Evolutionary conservation across 768 basidiomycete genomes (phyloP).

Genomic region (Tricholoma terreum): DNA sequence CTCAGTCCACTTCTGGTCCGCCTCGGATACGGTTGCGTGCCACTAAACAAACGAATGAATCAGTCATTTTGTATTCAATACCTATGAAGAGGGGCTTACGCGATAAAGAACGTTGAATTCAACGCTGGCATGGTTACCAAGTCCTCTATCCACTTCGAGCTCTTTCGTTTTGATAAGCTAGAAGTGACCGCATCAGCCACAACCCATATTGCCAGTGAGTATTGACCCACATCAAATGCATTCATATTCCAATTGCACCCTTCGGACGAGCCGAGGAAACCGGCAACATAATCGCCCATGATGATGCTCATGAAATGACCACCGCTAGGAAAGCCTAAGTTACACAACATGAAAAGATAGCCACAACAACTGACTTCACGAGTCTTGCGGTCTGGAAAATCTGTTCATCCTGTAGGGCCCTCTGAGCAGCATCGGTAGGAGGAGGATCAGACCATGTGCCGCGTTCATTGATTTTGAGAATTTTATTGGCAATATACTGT

Average conservation of each 20-base stretch:
- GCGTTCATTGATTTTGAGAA: conserved; percentile 55
- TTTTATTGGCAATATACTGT: conserved; percentile 51
- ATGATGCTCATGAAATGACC: conserved; percentile 54
- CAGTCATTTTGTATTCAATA: background rate
- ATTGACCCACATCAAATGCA: conserved; percentile 28
- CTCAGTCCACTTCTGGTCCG: conserved; percentile 53
- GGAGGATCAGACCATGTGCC: conserved; percentile 44
- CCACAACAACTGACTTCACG: conserved; percentile 38
- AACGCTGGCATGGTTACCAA: conserved; percentile 64
- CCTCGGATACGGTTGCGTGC: conserved; percentile 52
- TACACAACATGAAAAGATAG: background rate
- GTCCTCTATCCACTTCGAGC: conserved; percentile 41
- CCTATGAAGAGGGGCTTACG: conserved; percentile 18
- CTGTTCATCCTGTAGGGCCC: conserved; percentile 46
- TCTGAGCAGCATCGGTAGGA: conserved; percentile 23
- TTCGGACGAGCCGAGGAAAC: conserved; percentile 53
- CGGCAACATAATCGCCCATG: conserved; percentile 56
- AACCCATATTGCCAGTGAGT: background rate
- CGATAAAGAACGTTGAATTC: conserved; percentile 62
- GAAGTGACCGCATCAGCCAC: background rate
- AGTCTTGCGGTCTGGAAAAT: conserved; percentile 56
- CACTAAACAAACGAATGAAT: conserved; percentile 34
- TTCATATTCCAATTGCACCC: conserved; percentile 53
- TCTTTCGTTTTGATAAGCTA: conserved; percentile 37
- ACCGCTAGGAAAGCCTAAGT: conserved; percentile 26